A percentile compares a stretch with the other conserved stretches of the same genome.
Evolutionary conservation across 208 protist species (phyloP).

Genomic region (Trypanosomatidae sp.): DNA sequence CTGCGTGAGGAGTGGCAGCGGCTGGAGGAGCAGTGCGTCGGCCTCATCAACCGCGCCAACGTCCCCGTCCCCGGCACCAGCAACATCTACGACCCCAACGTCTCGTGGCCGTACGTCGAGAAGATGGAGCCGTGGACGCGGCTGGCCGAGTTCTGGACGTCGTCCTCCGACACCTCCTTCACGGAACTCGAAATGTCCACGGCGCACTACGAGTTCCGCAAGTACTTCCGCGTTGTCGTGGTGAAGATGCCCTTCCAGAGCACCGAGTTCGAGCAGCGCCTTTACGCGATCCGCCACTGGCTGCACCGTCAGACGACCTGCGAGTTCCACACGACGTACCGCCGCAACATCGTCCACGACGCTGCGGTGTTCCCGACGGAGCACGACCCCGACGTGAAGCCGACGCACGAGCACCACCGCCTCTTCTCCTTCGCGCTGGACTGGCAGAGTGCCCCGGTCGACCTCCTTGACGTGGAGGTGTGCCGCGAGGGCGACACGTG

Average conservation of each 20-base stretch:
- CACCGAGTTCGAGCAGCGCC: constrained; percentile 88
- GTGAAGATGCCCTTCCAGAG: constrained; percentile 89
- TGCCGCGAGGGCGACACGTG: constrained; percentile 68
- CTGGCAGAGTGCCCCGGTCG: constrained; percentile 76
- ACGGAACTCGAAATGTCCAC: constrained; percentile 89
- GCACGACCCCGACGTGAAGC: constrained; percentile 54
- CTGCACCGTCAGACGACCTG: constrained; percentile 83
- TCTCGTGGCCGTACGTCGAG: constrained; percentile 86
- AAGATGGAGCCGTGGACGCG: constrained; percentile 87
- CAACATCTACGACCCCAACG: constrained; percentile 81
- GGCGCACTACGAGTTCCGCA: constrained; percentile 89
- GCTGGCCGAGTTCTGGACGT: constrained; percentile 89
- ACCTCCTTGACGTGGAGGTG: constrained; percentile 50
- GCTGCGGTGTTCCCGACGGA: constrained; percentile 76
- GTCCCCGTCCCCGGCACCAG: constrained; percentile 67
- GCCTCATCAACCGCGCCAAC: constrained; percentile 84
- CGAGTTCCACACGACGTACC: constrained; percentile 88
- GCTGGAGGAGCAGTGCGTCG: constrained; percentile 83
- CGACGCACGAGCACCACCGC: constrained; percentile 85
- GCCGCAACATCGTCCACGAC: constrained; percentile 84
- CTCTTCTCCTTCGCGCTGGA: constrained; percentile 90
- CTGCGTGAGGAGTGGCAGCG: constrained; percentile 59
- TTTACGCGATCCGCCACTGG: constrained; percentile 90
- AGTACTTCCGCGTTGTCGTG: constrained; percentile 86
- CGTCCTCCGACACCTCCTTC: constrained; percentile 82